Evolutionary conservation across 306 rosid species (phyloP).

Genomic region (Gastrolobium bilobum): DNA sequence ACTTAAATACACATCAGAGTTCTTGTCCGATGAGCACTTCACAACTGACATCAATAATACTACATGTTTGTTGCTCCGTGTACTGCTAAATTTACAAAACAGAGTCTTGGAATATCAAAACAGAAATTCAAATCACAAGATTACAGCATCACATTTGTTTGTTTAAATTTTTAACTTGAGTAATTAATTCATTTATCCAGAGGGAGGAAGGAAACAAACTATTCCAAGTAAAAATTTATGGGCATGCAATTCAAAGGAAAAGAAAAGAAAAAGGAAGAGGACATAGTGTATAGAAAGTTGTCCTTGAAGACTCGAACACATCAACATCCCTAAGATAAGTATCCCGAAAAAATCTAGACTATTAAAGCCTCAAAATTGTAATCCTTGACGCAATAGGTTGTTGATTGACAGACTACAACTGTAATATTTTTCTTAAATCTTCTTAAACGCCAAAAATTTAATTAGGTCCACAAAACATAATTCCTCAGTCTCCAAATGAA

Average conservation of each 20-base stretch:
- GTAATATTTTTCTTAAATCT: constrained; percentile 26
- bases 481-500: constrained; percentile 25
- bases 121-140: constrained; percentile 21
- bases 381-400: constrained; percentile 15
- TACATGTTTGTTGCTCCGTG: neutral
- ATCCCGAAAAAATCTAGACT: constrained; percentile 11
- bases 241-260: neutral
- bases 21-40: neutral
- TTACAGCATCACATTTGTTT: neutral
- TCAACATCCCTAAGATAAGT: constrained; percentile 18
- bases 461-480: neutral
- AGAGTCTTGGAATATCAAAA: constrained; percentile 33
- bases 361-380: constrained; percentile 17
- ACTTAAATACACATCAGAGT: constrained; percentile 1
- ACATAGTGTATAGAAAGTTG: neutral
- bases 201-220: constrained; percentile 15
- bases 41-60: constrained; percentile 14
- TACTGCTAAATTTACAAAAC: constrained; percentile 1
- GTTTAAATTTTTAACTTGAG: neutral
- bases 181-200: neutral
- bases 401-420: constrained; percentile 3
- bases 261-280: neutral
- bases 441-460: constrained; percentile 16
- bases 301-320: constrained; percentile 38
- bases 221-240: constrained; percentile 21